Evolutionary conservation across 805 yeast species (phyloP).

Genomic region (Danielia reshetovae): DNA sequence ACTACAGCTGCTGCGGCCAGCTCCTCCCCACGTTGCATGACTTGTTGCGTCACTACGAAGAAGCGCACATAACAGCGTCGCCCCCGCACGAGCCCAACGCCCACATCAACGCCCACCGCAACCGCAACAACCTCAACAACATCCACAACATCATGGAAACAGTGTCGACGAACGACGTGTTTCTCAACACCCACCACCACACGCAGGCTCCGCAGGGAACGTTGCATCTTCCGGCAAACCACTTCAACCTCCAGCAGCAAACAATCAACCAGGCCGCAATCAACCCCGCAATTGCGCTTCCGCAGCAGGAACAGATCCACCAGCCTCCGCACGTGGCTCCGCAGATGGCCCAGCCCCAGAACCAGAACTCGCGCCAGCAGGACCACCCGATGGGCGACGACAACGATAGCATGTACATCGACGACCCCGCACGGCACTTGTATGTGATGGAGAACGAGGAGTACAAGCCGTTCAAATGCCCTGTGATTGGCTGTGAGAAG

Average conservation of each 20-base stretch:
- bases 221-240: slow-evolving; percentile 17
- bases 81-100: slow-evolving; percentile 32
- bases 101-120: slow-evolving; percentile 28
- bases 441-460: slow-evolving; percentile 91
- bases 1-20: slow-evolving; percentile 94
- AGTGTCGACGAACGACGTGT: slow-evolving; percentile 90
- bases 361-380: slow-evolving; percentile 11
- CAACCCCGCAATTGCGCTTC: slow-evolving; percentile 12
- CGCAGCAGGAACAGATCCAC: slow-evolving; percentile 4
- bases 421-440: slow-evolving; percentile 93
- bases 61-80: slow-evolving; percentile 74
- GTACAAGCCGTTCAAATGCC: slow-evolving; percentile 93
- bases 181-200: slow-evolving; percentile 47
- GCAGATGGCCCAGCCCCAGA: slow-evolving; percentile 9
- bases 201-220: slow-evolving; percentile 9
- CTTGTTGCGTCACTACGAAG: slow-evolving; percentile 90
- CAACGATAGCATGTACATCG: slow-evolving; percentile 70
- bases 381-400: slow-evolving; percentile 30
- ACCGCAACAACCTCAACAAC: slow-evolving; percentile 34
- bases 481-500: slow-evolving; percentile 97
- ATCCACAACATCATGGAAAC: slow-evolving; percentile 73
- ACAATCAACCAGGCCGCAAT: slow-evolving; percentile 16
- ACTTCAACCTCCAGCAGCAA: slow-evolving; percentile 23
- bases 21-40: slow-evolving; percentile 91
- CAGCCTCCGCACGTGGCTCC: slow-evolving; percentile 5